phyloP scores from a whole-genome alignment of 2,329 filamentous ascomycete species.

The Hypoxylon sp. region DNA sequence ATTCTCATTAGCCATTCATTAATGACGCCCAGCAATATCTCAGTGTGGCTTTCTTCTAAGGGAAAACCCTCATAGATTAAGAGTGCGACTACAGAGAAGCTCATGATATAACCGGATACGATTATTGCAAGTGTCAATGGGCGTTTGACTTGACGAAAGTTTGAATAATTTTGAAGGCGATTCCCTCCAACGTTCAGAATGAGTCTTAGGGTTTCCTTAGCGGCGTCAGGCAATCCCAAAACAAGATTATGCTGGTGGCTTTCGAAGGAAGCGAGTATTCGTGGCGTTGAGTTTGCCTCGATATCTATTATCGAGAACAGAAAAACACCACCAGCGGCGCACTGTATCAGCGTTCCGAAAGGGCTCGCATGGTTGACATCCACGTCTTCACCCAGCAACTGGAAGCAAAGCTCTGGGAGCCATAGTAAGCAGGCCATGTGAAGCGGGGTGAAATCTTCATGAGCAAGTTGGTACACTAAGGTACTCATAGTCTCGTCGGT shows the following conservation, averaged over 20 bases:
- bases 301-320: too few species aligned
- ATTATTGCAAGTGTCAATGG: background rate
- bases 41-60: too few species aligned
- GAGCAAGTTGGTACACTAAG: background rate
- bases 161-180: too few species aligned
- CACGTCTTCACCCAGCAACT: background rate
- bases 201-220: background rate
- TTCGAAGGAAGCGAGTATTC: too few species aligned
- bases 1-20: too few species aligned
- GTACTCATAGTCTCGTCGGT: too few species aligned
- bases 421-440: conserved; percentile 17
- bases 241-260: too few species aligned
- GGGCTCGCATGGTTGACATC: background rate
- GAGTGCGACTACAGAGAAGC: background rate
- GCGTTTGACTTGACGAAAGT: background rate
- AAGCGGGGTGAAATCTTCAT: conserved; percentile 11
- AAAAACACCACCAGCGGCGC: conserved; percentile 1
- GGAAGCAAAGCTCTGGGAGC: conserved; percentile 9
- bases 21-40: too few species aligned
- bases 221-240: background rate
- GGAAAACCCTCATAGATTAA: background rate
- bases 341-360: conserved; percentile 23
- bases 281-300: too few species aligned
- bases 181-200: background rate
- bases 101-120: fast-evolving